Base-by-base conservation (phyloP, 2,329 filamentous ascomycete genomes). In the Chaetomium strumarium region DNA sequence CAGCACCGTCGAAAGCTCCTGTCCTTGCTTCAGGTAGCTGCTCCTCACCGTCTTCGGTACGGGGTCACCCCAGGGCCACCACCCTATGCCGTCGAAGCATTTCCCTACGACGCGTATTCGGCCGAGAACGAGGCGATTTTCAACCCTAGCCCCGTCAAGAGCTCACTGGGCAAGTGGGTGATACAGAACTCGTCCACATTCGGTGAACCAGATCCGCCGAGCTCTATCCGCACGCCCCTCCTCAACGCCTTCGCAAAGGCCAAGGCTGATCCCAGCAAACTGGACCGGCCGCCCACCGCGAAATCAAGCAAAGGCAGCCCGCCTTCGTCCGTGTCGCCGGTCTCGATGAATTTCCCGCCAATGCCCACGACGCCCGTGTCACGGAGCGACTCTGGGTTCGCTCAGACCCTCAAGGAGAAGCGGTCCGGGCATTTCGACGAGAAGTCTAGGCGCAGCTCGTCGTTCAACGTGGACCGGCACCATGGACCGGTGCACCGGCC, bases 221-320 rank as follows among this genome's bases (percentile, higher is more conserved):
- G 72, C 17, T 69, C 75, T 29, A 62, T 75, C 1, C 79, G 79
- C 20, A 76, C 83, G 3, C 84, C 88, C 0, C 80, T 97, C 39
- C 95, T 95, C 77, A 99, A 99, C 64, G 90, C 89, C 20, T 97
- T 97, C 68, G 73, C 90, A 37, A 83, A 90, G 59, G 84, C 89
- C 14, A 84, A 85, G 55, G 78, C 80, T 41, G 86, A 88, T 57
- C 76, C 77, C 52, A 76, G 75, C 29, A 83, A 80, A 56, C 75
- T 80, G 19, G 90, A 95, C 49, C 80, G 92, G 48, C 91, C 92
- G 2, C 83, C 83, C 2, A 95, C 90, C 1, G 83, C 85, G 63
- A 81, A 76, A 65, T 85, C 82, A 2, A 77, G 72, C 57, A 78
- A 74, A 61, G 81, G 78, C 2, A 85, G 81, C 58, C 82, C 82